Evolutionary conservation across 352 stramenopile species (phyloP), one percentile per base, ranked within the genome.

Genomic region (Phytopythium litorale): DNA sequence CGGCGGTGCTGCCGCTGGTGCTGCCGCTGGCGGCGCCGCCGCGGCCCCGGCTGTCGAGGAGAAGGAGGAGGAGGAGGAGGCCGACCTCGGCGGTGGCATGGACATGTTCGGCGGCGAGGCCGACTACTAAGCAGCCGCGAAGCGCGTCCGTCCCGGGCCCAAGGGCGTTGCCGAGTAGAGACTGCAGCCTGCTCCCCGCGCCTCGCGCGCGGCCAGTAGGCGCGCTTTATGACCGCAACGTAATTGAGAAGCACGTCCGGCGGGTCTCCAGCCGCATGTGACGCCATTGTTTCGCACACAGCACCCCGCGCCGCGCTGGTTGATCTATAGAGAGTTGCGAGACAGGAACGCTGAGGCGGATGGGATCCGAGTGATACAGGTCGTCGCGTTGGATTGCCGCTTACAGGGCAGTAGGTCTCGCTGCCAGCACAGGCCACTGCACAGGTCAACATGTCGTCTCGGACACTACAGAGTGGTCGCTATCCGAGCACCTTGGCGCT

Each of bases 1-100:
- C 57, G 68, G 64, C 54, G 62, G 74, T 46, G 75, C 66, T 60
- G 72, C 66, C 53, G 72, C 66, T 54, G 72, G 72, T 45, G 70
- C 70, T 37, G 64, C 68, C 25, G 71, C 62, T 57, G 76, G 65
- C 42, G 69, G 50, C 50, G 70, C 65, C 28, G 75, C 71, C 30
- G 75, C 75, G 50, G 79, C 64, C 53, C 66, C 75, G 35, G 68
- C 67, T 50, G 69, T 72, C 33, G 83, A 79, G 58, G 84, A 82
- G 67, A 74, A 72, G 68, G 84, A 89, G 67, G 84, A 93, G 67
- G 84, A 89, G 63, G 81, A 91, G 75, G 84, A n/a, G n/a, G n/a
- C n/a, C n/a, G n/a, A n/a, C n/a, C n/a, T n/a, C n/a, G n/a, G n/a
- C n/a, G n/a, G n/a, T n/a, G n/a, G n/a, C n/a, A n/a, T n/a, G n/a